phyloP scores from a whole-genome alignment of 352 stramenopile genomes.

The Phytopythium vexans region DNA sequence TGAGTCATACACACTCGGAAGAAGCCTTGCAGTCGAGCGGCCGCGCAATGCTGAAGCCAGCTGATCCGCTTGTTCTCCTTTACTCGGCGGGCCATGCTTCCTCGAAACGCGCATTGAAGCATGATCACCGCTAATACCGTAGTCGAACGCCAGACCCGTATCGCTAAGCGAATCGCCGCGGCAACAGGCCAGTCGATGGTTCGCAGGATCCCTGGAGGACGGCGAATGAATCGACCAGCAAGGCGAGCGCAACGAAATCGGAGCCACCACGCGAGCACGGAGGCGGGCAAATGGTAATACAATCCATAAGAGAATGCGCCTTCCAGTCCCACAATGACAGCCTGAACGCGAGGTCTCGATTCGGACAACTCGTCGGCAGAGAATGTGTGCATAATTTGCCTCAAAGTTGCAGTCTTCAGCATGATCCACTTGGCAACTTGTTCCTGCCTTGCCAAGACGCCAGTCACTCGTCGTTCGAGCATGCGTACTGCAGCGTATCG shows the following conservation, averaged over 20 bases:
- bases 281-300: constrained; percentile 30
- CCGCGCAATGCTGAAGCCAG: constrained; percentile 14
- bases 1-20: constrained; percentile 38
- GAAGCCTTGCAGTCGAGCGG: constrained; percentile 36
- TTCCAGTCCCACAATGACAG: not conserved
- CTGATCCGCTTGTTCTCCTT: constrained; percentile 19
- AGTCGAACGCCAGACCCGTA: constrained; percentile 21
- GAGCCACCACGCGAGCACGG: constrained; percentile 41
- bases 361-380: too few species aligned
- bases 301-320: constrained; percentile 4
- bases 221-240: constrained; percentile 31
- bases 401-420: constrained; percentile 11
- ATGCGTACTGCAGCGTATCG: constrained; percentile 20
- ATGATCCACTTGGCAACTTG: constrained; percentile 39
- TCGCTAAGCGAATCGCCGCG: constrained; percentile 17
- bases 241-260: constrained; percentile 19
- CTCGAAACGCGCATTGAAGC: constrained; percentile 35
- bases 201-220: constrained; percentile 28
- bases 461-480: constrained; percentile 14
- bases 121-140: constrained; percentile 14
- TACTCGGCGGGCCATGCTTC: constrained; percentile 20
- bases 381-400: not conserved
- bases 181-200: constrained; percentile 39
- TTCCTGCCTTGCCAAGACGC: constrained; percentile 40
- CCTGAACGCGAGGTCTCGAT: not conserved